Base-by-base conservation (phyloP, 139 green algal species). In the Chlorella vulgaris region DNA sequence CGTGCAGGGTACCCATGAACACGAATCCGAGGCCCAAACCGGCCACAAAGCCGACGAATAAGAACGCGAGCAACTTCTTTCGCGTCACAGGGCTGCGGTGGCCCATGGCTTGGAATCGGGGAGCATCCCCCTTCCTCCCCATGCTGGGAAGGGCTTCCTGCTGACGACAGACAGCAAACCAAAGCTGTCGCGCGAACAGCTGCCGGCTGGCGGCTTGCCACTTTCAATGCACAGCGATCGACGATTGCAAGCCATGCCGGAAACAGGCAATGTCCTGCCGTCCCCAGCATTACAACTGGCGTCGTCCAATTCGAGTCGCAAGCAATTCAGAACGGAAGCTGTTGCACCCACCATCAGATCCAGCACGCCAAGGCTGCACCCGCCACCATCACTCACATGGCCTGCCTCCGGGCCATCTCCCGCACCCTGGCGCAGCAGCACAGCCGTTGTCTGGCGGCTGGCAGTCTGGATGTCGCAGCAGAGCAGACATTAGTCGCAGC, bases 1-100 rank as follows among this genome's bases (percentile, higher is more conserved):
- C 81, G 63, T 90, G 83, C n/a, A 85, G 69, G 1, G 68, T 86
- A 28, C 81, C 85, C 86, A 90, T 90, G 65, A 88, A 85, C 13
- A 88, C 58, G 33, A 70, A 88, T 5, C 86, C 86, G 0, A 78
- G n/a, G 0, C 80, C 50, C 21, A 73, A 29, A 2, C 84, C 84
- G 19, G 78, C 29, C 2, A 55, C 4, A 6, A 88, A 74, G 39
- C 84, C 84, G 4, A 81, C 39, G 8, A 19, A 21, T 3, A 78
- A 47, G 28, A 85, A 83, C 2, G 53, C 24, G 4, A 78, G 36
- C n/a, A 86, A 18, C 2, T 65, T 43, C 35, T 15, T 38, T 33
- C n/a, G 55, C 13, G 74, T 80, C 33, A 70, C 58, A 4, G 15
- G 40, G 6, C 36, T 31, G 42, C 50, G 31, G 21, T 43, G 19